Evolutionary conservation across 352 stramenopile species (phyloP).

Genomic region (Pythium sp.): DNA sequence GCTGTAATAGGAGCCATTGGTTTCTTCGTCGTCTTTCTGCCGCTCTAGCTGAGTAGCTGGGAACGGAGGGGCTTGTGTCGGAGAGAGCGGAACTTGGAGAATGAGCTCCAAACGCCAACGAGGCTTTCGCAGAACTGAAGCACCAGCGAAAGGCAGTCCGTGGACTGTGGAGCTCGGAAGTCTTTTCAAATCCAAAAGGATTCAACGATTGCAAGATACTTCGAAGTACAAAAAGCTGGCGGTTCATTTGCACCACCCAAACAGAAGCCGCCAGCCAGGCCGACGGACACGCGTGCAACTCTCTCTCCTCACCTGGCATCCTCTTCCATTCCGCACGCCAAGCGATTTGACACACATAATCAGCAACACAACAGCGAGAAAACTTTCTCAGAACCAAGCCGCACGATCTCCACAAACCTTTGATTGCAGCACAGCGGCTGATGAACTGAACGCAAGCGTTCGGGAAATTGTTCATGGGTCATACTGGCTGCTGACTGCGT

Average conservation of each 20-base stretch:
- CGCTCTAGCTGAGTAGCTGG: background rate
- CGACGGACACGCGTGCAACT: background rate
- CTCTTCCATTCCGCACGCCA: background rate
- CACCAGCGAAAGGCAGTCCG: background rate
- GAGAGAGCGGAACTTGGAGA: background rate
- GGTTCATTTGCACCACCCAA: background rate
- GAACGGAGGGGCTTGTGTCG: background rate
- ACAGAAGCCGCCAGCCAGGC: background rate
- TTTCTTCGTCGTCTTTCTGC: too few species aligned
- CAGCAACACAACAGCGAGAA: background rate
- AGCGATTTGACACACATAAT: conserved; percentile 1
- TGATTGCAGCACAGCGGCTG: background rate
- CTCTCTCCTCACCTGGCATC: background rate
- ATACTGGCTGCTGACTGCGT: background rate
- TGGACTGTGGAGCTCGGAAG: background rate
- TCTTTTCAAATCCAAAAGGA: background rate
- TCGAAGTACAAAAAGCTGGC: background rate
- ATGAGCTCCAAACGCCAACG: background rate
- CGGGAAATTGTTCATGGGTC: background rate
- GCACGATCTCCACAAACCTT: background rate
- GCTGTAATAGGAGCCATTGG: conserved; percentile 3
- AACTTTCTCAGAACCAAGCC: background rate
- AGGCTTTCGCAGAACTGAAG: background rate
- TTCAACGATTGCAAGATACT: background rate
- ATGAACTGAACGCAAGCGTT: conserved; percentile 2